Percentiles rank a stretch among this genome's conserved stretches.
These are phyloP conservation scores for Cercospora sp. DNA, from an alignment of 2,329 filamentous ascomycete species.

Conservation along the genomic window DNA sequence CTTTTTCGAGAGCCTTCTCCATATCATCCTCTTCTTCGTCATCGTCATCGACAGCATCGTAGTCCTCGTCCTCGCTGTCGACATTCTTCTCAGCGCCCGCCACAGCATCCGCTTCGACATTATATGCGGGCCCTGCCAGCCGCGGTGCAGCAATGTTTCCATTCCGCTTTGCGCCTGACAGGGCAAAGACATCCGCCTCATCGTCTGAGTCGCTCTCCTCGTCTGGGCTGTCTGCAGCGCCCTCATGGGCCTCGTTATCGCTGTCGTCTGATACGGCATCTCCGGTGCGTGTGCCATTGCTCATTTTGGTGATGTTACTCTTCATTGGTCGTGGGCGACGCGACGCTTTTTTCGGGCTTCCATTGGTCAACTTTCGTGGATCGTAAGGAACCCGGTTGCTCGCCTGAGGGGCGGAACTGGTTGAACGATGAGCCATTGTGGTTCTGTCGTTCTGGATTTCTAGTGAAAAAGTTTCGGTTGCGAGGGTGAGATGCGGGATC, in stretches of 20 bases:
- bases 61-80: constrained; percentile 34
- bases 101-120: constrained; percentile 22
- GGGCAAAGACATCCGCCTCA: constrained; percentile 35
- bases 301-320: constrained; percentile 21
- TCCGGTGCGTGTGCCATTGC: constrained; percentile 20
- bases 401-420: constrained; percentile 14
- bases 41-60: constrained; percentile 35
- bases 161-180: constrained; percentile 31
- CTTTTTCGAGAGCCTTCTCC: constrained; percentile 31
- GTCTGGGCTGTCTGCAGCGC: background rate
- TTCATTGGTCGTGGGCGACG: constrained; percentile 16
- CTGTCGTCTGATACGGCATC: constrained; percentile 29
- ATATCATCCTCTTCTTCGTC: constrained; percentile 34
- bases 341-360: constrained; percentile 17
- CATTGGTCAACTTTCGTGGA: constrained; percentile 20
- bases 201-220: constrained; percentile 25
- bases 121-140: constrained; percentile 33
- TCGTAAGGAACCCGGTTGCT: constrained; percentile 18
- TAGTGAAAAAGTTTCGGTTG: background rate
- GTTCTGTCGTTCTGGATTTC: background rate
- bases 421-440: constrained; percentile 19
- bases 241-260: constrained; percentile 27
- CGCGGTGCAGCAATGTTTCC: constrained; percentile 25
- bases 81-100: constrained; percentile 20
- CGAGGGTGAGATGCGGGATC: background rate